A percentile compares a stretch with the other conserved stretches of the same genome.
phyloP scores from a whole-genome alignment of 73 alveolate species.

The Stentor coeruleus region DNA sequence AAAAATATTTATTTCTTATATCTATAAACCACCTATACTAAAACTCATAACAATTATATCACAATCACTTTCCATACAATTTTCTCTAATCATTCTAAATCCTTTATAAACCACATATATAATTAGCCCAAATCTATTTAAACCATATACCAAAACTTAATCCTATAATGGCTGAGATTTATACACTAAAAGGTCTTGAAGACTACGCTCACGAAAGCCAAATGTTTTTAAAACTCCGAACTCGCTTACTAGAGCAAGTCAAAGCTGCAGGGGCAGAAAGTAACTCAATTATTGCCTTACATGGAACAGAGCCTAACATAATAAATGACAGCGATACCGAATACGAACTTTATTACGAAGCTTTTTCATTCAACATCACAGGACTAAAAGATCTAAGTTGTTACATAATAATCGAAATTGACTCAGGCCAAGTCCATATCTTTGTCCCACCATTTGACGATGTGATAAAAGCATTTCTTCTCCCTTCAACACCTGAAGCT shows the following conservation, averaged over 20 bases:
- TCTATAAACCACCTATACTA: too few species aligned
- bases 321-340: conserved; percentile 29
- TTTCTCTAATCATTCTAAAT: too few species aligned
- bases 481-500: conserved; percentile 40
- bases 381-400: conserved; percentile 45
- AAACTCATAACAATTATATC: too few species aligned
- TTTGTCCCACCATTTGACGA: conserved; percentile 47
- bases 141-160: neutral
- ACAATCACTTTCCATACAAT: too few species aligned
- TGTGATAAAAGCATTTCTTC: conserved; percentile 40
- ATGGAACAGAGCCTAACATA: neutral
- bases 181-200: neutral
- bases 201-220: neutral
- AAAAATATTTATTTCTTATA: too few species aligned
- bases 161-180: conserved; percentile 2
- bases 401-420: conserved; percentile 30
- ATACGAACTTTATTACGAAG: conserved; percentile 36
- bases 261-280: neutral
- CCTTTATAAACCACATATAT: too few species aligned
- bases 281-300: neutral
- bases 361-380: conserved; percentile 41
- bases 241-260: neutral
- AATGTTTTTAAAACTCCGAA: neutral
- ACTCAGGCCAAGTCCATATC: conserved; percentile 39
- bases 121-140: too few species aligned